phyloP scores from a whole-genome alignment of 768 basidiomycete species.

The Coprinellus micaceus region DNA sequence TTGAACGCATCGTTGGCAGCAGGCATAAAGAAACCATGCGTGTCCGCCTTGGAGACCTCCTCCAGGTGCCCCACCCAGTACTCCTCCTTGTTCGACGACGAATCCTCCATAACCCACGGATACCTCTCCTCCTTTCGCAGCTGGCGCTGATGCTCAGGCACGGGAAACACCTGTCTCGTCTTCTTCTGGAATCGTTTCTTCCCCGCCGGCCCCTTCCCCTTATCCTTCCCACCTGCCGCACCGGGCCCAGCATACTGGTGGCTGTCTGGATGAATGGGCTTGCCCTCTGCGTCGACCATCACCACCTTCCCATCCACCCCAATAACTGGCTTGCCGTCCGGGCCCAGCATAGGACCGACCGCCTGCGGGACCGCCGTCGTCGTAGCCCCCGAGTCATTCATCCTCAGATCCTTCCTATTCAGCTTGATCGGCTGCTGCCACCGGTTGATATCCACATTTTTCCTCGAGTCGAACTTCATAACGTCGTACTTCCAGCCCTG shows the following conservation, averaged over 20 bases:
- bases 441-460: conserved; percentile 60
- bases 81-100: conserved; percentile 53
- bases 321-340: conserved; percentile 81
- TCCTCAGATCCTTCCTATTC: conserved; percentile 78
- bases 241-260: background rate
- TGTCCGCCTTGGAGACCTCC: conserved; percentile 65
- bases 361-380: conserved; percentile 41
- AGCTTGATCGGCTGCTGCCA: conserved; percentile 80
- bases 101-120: conserved; percentile 91
- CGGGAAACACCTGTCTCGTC: conserved; percentile 77
- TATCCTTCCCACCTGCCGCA: conserved; percentile 21
- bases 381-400: conserved; percentile 37
- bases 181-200: conserved; percentile 82
- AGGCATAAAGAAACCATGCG: conserved; percentile 82
- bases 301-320: conserved; percentile 73
- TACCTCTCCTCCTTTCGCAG: conserved; percentile 82
- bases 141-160: conserved; percentile 74
- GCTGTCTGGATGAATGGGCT: conserved; percentile 49
- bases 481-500: conserved; percentile 91
- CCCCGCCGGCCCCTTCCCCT: conserved; percentile 42
- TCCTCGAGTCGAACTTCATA: conserved; percentile 84
- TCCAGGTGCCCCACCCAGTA: conserved; percentile 82
- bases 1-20: conserved; percentile 79
- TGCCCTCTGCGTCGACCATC: conserved; percentile 78
- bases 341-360: conserved; percentile 72